These are phyloP conservation scores for Penicillium sp. DNA, from an alignment of 2,329 filamentous ascomycete genomes.

Conservation along the genomic window DNA sequence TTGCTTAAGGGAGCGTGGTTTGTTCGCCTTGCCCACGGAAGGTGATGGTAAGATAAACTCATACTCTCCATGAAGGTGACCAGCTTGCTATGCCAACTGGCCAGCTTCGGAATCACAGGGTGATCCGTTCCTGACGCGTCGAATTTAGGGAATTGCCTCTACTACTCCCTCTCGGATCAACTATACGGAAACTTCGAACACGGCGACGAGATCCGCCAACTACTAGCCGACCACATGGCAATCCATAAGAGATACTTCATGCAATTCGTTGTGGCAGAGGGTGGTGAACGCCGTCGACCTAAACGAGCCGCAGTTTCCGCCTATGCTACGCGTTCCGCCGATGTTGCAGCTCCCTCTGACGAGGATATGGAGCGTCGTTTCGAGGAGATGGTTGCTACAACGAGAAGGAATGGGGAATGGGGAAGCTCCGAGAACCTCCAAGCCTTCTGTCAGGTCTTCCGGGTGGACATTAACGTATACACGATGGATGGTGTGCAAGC, in stretches of 20 bases:
- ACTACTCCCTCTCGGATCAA: conserved; percentile 70
- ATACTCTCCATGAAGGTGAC: conserved; percentile 17
- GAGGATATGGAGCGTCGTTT: conserved; percentile 63
- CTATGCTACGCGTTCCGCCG: conserved; percentile 51
- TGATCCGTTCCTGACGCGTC: conserved; percentile 26
- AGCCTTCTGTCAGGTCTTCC: conserved; percentile 66
- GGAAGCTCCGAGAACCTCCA: conserved; percentile 71
- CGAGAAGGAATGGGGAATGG: conserved; percentile 65
- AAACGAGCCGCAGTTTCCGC: conserved; percentile 55
- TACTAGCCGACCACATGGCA: conserved; percentile 66
- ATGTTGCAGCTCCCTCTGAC: conserved; percentile 47
- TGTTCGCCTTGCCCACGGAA: conserved; percentile 63
- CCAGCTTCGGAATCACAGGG: conserved; percentile 3
- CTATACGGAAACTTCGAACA: conserved; percentile 64
- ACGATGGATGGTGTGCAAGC: conserved; percentile 42
- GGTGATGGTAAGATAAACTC: conserved; percentile 61
- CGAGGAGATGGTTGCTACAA: conserved; percentile 61
- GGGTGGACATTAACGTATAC: conserved; percentile 67
- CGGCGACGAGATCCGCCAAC: conserved; percentile 62
- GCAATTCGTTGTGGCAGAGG: conserved; percentile 62
- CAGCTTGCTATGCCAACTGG: conserved; percentile 4
- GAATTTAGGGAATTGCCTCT: conserved; percentile 68
- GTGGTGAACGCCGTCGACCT: conserved; percentile 61
- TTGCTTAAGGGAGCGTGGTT: conserved; percentile 57
- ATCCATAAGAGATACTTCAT: conserved; percentile 66